phyloP scores from a whole-genome alignment of 148 eudicot genomes.

The Rhododendron ferrugineum region DNA sequence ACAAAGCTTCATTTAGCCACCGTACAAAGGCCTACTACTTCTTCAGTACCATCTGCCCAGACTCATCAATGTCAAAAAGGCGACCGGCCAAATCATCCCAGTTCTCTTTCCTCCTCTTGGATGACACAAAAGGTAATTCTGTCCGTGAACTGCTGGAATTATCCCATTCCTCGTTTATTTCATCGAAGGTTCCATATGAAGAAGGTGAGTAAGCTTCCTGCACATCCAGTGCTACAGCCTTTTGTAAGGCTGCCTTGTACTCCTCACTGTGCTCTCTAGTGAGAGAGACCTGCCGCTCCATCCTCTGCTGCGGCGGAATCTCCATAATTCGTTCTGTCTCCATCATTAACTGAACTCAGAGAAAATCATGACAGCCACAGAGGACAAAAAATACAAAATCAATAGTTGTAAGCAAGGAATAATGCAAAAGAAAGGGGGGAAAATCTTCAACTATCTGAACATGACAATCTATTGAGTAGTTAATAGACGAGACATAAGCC shows the following conservation, averaged over 20 bases:
- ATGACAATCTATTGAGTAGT: background rate
- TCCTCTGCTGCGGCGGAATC: conserved; percentile 62
- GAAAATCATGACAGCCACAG: background rate
- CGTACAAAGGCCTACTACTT: background rate
- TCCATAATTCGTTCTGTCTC: conserved; percentile 65
- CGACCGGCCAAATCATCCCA: conserved; percentile 58
- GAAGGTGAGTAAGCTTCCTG: conserved; percentile 60
- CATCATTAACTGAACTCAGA: conserved; percentile 46
- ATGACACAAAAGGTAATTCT: conserved; percentile 29
- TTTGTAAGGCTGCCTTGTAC: conserved; percentile 59
- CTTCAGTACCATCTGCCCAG: conserved; percentile 46
- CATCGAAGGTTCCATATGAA: conserved; percentile 71
- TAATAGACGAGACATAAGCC: background rate
- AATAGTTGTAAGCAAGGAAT: background rate
- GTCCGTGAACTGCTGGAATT: conserved; percentile 20
- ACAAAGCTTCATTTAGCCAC: conserved; percentile 1
- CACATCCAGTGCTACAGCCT: conserved; percentile 61
- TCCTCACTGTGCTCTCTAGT: conserved; percentile 69
- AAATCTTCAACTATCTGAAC: background rate
- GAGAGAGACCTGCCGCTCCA: conserved; percentile 73
- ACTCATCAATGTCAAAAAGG: conserved; percentile 53
- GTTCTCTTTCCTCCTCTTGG: conserved; percentile 42
- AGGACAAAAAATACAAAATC: background rate
- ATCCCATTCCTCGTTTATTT: conserved; percentile 30
- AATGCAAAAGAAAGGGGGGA: background rate